Evolutionary conservation across 2,329 filamentous ascomycete species (phyloP).

Genomic region (Diaporthe aspalathi): DNA sequence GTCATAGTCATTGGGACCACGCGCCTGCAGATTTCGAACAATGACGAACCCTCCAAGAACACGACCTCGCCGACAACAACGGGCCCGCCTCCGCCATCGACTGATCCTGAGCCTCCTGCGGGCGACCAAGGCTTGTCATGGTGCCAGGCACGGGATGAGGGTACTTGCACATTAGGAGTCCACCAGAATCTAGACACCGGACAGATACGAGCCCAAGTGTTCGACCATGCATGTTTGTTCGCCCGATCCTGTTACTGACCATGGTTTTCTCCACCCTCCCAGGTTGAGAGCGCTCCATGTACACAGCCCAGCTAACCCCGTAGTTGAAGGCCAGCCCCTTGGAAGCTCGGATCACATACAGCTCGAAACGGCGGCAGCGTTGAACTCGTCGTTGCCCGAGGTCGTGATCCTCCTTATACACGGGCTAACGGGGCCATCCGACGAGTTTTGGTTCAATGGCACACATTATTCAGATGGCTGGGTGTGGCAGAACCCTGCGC

Average conservation of each 20-base stretch:
- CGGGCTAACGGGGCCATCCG: neutral
- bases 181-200: slow-evolving; percentile 8
- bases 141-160: neutral
- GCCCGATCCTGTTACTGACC: neutral
- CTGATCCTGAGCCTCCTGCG: neutral
- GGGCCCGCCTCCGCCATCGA: neutral
- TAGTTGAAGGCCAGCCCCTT: neutral
- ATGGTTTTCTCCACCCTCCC: no score
- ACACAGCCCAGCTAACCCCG: neutral
- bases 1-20: slow-evolving; percentile 3
- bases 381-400: neutral
- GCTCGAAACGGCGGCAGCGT: neutral
- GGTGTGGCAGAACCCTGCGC: slow-evolving; percentile 6
- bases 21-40: neutral
- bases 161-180: slow-evolving; percentile 1
- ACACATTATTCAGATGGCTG: slow-evolving; percentile 10
- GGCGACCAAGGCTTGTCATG: neutral
- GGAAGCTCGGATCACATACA: slow-evolving; percentile 1
- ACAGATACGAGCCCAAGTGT: slow-evolving; percentile 10
- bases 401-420: neutral
- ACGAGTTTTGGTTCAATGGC: slow-evolving; percentile 16
- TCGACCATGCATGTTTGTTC: slow-evolving; percentile 1
- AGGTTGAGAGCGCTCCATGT: no score
- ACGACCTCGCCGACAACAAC: neutral
- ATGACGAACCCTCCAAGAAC: neutral